A percentile compares a stretch with the other conserved stretches of the same genome.
Evolutionary conservation across 148 eudicot genomes (phyloP).

Genomic region (Diospyros kaki): DNA sequence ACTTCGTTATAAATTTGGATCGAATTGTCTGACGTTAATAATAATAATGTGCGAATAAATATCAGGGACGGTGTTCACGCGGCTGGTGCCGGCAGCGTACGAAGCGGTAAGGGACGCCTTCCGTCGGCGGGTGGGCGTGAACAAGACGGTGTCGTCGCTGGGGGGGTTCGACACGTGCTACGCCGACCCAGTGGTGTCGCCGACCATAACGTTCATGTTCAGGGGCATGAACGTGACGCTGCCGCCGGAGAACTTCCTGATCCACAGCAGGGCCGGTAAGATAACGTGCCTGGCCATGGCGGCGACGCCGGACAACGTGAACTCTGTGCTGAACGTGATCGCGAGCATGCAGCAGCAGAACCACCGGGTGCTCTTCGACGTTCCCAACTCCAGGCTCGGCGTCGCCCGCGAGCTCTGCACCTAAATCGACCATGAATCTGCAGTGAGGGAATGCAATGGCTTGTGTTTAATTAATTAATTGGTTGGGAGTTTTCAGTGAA

Average conservation of each 20-base stretch:
- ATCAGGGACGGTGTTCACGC: conserved; percentile 66
- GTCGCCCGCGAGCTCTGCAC: conserved; percentile 67
- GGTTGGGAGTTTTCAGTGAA: no score
- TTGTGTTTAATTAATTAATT: no score
- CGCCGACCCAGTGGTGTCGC: conserved; percentile 41
- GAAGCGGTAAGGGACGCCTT: conserved; percentile 60
- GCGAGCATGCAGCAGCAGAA: conserved; percentile 90
- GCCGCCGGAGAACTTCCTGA: conserved; percentile 63
- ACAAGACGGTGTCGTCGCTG: conserved; percentile 47
- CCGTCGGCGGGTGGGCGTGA: conserved; percentile 39
- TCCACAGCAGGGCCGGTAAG: conserved; percentile 56
- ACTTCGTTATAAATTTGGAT: no score
- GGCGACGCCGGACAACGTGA: conserved; percentile 37
- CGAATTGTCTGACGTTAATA: neutral
- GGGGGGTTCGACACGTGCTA: conserved; percentile 93
- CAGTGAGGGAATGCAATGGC: no score
- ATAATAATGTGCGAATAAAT: neutral
- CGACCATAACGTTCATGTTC: conserved; percentile 68
- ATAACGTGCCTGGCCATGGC: conserved; percentile 79
- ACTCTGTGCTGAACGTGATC: conserved; percentile 63
- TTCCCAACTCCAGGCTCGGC: conserved; percentile 67
- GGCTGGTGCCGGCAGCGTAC: conserved; percentile 58
- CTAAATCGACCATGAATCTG: conserved; percentile 14
- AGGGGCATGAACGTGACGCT: conserved; percentile 56
- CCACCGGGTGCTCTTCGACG: conserved; percentile 61